These are phyloP conservation scores for Talaromyces liani DNA, from an alignment of 495 filamentous ascomycete genomes.

Conservation along the genomic window DNA sequence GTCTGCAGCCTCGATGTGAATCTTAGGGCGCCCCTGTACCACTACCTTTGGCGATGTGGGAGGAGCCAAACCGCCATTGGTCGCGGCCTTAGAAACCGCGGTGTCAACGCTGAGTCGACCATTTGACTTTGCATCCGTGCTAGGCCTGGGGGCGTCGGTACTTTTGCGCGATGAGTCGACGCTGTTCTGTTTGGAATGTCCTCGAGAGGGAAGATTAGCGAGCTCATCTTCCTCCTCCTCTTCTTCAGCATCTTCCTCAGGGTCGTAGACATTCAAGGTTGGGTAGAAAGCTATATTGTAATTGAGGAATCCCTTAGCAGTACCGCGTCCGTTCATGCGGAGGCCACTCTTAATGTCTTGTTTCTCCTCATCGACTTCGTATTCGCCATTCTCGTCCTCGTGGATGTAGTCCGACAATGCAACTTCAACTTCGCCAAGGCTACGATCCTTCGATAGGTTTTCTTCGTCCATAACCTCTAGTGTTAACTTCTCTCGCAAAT, in stretches of 20 bases:
- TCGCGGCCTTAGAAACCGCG: conserved; percentile 6
- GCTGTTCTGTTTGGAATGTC: conserved; percentile 21
- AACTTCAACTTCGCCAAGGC: conserved; percentile 72
- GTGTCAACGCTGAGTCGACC: conserved; percentile 33
- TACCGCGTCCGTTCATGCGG: conserved; percentile 55
- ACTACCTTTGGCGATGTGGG: conserved; percentile 26
- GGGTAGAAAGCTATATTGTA: conserved; percentile 91
- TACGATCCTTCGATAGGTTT: conserved; percentile 77
- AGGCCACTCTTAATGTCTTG: conserved; percentile 51
- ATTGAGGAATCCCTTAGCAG: conserved; percentile 70
- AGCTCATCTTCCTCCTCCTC: conserved; percentile 27
- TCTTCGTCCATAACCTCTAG: conserved; percentile 98
- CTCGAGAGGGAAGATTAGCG: conserved; percentile 20
- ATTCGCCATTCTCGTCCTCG: conserved; percentile 74
- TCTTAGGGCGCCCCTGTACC: conserved; percentile 59
- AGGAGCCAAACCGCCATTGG: conserved; percentile 7
- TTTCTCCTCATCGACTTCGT: conserved; percentile 72
- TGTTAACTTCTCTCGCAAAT: conserved; percentile 69
- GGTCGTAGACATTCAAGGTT: conserved; percentile 76
- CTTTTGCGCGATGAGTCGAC: conserved; percentile 23
- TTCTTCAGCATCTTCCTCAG: conserved; percentile 76
- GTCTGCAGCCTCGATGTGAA: conserved; percentile 70
- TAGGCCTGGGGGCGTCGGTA: conserved; percentile 15
- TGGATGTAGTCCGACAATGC: conserved; percentile 69
- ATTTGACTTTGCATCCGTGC: conserved; percentile 13